phyloP scores from a whole-genome alignment of 2,329 filamentous ascomycete genomes.

The Phaeosphaeriaceae sp. region DNA sequence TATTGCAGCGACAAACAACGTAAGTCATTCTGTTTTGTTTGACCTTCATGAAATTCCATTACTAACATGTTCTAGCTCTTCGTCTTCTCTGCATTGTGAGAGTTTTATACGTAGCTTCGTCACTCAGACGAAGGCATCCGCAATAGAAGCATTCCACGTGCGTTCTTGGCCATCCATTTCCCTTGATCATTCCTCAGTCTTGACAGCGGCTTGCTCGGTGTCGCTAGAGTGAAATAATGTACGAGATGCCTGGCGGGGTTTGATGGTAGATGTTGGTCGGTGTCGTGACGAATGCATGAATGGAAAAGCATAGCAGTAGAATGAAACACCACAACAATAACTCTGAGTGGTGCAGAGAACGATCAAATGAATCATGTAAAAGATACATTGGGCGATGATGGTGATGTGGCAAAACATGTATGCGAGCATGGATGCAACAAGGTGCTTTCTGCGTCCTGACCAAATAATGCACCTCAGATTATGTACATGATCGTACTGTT shows the following conservation, averaged over 20 bases:
- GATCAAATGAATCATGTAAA: constrained; percentile 34
- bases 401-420: not conserved
- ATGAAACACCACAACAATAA: constrained; percentile 42
- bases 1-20: constrained; percentile 98
- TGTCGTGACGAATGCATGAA: constrained; percentile 34
- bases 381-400: not conserved
- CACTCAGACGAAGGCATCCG: constrained; percentile 32
- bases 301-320: constrained; percentile 35
- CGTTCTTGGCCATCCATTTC: constrained; percentile 39
- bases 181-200: constrained; percentile 38
- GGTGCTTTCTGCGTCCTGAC: too few species aligned
- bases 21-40: constrained; percentile 62
- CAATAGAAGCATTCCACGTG: constrained; percentile 35
- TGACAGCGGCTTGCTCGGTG: constrained; percentile 32
- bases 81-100: constrained; percentile 63
- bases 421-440: not conserved
- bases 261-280: constrained; percentile 33
- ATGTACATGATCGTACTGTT: too few species aligned
- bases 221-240: constrained; percentile 43
- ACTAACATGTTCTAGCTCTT: constrained; percentile 54
- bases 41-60: not conserved
- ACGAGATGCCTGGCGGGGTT: constrained; percentile 25
- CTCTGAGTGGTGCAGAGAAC: constrained; percentile 40
- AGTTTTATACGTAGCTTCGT: constrained; percentile 26
- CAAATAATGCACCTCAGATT: too few species aligned